Conservation (phyloP, 768 basidiomycete species). For the Lentinus brumalis region DNA sequence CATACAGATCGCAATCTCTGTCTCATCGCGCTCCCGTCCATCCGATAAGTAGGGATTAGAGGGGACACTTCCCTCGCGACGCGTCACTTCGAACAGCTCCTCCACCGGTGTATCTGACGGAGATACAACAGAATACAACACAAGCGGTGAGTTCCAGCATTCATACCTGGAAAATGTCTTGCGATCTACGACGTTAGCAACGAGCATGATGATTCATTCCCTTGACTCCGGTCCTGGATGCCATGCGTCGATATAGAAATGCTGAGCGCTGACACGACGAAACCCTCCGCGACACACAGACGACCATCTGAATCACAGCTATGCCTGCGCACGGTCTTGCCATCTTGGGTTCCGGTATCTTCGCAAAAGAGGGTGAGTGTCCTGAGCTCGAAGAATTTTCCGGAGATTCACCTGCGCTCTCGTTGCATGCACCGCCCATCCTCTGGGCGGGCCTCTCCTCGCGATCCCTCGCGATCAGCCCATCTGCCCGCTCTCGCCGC, state of each 20-base stretch:
- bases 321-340: constrained; percentile 52
- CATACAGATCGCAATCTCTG: constrained; percentile 9
- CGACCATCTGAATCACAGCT: no score
- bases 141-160: no score
- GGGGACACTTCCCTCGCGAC: not conserved
- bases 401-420: constrained; percentile 24
- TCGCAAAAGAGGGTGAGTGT: constrained; percentile 68
- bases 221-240: no score
- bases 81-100: no score
- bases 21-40: not conserved
- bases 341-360: constrained; percentile 80
- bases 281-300: not conserved
- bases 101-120: no score
- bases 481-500: constrained; percentile 73
- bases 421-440: no score
- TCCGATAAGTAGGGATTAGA: constrained; percentile 9
- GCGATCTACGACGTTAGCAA: no score
- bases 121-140: no score
- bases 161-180: no score
- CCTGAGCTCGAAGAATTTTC: constrained; percentile 4
- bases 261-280: not conserved
- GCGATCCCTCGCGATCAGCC: constrained; percentile 42
- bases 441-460: no score
- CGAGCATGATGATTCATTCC: no score
- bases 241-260: no score